A percentile compares a stretch with the other conserved stretches of the same genome.
Evolutionary conservation across 257 asterid species (phyloP).

Genomic region (Fraxinus anomala): DNA sequence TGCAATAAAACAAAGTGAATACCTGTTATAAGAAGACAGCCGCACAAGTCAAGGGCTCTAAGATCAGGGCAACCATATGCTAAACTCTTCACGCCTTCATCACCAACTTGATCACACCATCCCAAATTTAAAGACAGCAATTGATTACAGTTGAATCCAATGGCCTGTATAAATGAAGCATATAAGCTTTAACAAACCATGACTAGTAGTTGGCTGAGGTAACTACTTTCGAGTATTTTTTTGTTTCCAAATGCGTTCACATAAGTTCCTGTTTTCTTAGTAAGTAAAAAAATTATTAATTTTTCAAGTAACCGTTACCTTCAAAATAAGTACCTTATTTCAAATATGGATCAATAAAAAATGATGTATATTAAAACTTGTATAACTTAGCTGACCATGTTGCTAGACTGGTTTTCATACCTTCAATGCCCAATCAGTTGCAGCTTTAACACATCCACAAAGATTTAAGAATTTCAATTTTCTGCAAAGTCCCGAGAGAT

Average conservation of each 20-base stretch:
- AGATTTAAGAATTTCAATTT: constrained; percentile 73
- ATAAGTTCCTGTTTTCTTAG: background rate
- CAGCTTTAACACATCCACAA: constrained; percentile 86
- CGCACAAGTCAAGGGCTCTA: constrained; percentile 81
- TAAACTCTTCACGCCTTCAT: constrained; percentile 89
- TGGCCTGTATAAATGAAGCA: constrained; percentile 52
- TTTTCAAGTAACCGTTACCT: too few species aligned
- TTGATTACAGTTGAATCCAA: constrained; percentile 77
- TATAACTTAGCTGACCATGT: background rate
- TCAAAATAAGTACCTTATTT: too few species aligned
- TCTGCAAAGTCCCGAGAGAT: constrained; percentile 65
- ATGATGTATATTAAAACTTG: background rate
- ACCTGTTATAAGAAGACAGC: constrained; percentile 95
- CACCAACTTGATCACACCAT: constrained; percentile 64
- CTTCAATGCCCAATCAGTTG: constrained; percentile 88
- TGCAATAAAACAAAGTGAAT: background rate
- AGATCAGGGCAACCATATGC: constrained; percentile 96
- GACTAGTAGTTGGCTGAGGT: background rate
- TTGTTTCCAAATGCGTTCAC: background rate
- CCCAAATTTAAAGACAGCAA: constrained; percentile 44
- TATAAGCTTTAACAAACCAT: background rate
- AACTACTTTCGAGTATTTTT: background rate
- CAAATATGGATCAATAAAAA: background rate
- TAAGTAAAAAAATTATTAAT: too few species aligned
- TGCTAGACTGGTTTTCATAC: constrained; percentile 30